Conservation (phyloP, 2,329 filamentous ascomycete genomes). For the Penicillium olsonii region DNA sequence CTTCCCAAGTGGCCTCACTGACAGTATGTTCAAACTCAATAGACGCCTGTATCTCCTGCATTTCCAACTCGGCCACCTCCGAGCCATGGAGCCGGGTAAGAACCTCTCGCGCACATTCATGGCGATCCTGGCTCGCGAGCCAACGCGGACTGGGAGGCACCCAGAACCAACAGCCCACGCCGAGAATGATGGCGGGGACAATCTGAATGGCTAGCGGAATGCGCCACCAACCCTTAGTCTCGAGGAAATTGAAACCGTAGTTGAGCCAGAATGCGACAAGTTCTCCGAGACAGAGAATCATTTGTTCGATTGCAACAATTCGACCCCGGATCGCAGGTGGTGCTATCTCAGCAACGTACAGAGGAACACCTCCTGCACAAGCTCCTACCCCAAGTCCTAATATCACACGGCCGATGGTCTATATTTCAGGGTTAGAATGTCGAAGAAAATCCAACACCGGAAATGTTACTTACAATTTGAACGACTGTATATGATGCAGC, state of each 20-base stretch:
- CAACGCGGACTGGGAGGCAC: conserved; percentile 23
- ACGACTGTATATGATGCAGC: conserved; percentile 19
- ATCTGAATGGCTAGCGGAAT: conserved; percentile 22
- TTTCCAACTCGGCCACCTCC: conserved; percentile 17
- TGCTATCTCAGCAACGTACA: conserved; percentile 23
- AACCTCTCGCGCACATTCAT: conserved; percentile 21
- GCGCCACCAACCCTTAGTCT: conserved; percentile 21
- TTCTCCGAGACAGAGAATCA: conserved; percentile 21
- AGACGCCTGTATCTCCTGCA: conserved; percentile 19
- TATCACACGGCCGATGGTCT: conserved; percentile 21
- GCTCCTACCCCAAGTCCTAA: conserved; percentile 18
- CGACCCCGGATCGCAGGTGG: conserved; percentile 19
- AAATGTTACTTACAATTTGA: conserved; percentile 18
- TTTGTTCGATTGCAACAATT: conserved; percentile 19
- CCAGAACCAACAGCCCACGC: conserved; percentile 16
- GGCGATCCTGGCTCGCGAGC: conserved; percentile 21
- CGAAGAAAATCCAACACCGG: neutral
- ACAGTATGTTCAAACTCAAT: conserved; percentile 18
- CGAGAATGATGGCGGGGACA: conserved; percentile 18
- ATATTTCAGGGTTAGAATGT: neutral
- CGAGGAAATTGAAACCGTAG: conserved; percentile 17
- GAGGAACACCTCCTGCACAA: conserved; percentile 20
- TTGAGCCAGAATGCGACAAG: conserved; percentile 22
- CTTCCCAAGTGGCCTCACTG: conserved; percentile 14
- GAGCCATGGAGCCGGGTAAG: conserved; percentile 20